phyloP scores from a whole-genome alignment of 73 alveolate species.

The Paraurostyla sp. region DNA sequence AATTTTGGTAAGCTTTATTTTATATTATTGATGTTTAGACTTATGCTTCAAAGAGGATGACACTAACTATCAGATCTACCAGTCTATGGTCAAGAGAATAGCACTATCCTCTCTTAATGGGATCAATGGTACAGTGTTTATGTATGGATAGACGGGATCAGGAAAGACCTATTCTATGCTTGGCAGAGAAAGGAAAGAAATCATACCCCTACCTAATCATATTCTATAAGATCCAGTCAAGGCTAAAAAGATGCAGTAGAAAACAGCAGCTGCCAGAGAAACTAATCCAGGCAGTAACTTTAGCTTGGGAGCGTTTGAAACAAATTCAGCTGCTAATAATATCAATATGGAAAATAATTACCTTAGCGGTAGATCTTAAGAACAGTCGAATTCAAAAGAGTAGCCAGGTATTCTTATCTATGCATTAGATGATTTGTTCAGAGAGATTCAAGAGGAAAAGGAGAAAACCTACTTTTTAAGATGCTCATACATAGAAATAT shows the following conservation, averaged over 20 bases:
- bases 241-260: not conserved
- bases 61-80: slow-evolving; percentile 53
- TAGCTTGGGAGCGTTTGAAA: not conserved
- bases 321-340: not conserved
- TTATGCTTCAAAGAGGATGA: slow-evolving; percentile 69
- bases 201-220: not conserved
- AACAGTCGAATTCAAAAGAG: not conserved
- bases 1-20: slow-evolving; percentile 5
- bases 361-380: slow-evolving; percentile 6
- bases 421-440: slow-evolving; percentile 75
- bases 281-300: not conserved
- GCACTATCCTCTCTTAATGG: slow-evolving; percentile 75
- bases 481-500: slow-evolving; percentile 66
- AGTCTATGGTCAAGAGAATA: slow-evolving; percentile 66
- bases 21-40: slow-evolving; percentile 27
- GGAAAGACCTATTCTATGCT: slow-evolving; percentile 83
- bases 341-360: slow-evolving; percentile 3
- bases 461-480: slow-evolving; percentile 56
- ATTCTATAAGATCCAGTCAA: not conserved
- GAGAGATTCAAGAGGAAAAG: slow-evolving; percentile 50
- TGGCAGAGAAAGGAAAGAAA: slow-evolving; percentile 71
- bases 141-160: slow-evolving; percentile 79
- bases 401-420: slow-evolving; percentile 70
- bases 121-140: slow-evolving; percentile 78
- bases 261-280: not conserved